Evolutionary conservation across 1,284 basidiomycete genomes (phyloP).

Genomic region (Cystobasidium slooffiae): DNA sequence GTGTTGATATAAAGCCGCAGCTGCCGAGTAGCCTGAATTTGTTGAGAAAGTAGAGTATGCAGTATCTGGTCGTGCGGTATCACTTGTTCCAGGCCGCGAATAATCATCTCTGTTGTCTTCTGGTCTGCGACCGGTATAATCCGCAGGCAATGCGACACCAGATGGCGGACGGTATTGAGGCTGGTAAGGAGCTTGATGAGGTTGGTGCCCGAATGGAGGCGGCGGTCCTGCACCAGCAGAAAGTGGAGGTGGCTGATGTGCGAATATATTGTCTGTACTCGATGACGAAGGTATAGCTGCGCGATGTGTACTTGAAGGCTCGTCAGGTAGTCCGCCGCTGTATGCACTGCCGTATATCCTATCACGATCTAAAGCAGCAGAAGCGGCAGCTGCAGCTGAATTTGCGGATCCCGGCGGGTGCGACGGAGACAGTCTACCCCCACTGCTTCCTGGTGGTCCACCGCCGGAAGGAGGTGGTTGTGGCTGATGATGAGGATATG

Average conservation of each 20-base stretch:
- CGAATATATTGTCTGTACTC: slow-evolving; percentile 19
- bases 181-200: not conserved
- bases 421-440: not conserved
- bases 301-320: slow-evolving; percentile 1
- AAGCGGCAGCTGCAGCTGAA: slow-evolving; percentile 13
- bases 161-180: not conserved
- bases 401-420: slow-evolving; percentile 7
- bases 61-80: slow-evolving; percentile 34
- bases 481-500: not conserved
- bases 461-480: not conserved
- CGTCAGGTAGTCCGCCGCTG: slow-evolving; percentile 3
- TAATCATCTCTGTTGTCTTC: slow-evolving; percentile 16
- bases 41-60: slow-evolving; percentile 35
- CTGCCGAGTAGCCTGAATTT: slow-evolving; percentile 15
- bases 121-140: slow-evolving; percentile 14
- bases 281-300: slow-evolving; percentile 13
- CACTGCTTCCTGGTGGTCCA: slow-evolving; percentile 25
- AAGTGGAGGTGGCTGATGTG: slow-evolving; percentile 35
- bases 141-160: not conserved
- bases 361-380: slow-evolving; percentile 3
- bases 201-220: not conserved
- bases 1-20: slow-evolving; percentile 25
- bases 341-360: not conserved
- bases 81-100: slow-evolving; percentile 32
- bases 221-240: slow-evolving; percentile 6